phyloP scores from a whole-genome alignment of 257 asterid genomes.

The Solanum sparsipilum region DNA sequence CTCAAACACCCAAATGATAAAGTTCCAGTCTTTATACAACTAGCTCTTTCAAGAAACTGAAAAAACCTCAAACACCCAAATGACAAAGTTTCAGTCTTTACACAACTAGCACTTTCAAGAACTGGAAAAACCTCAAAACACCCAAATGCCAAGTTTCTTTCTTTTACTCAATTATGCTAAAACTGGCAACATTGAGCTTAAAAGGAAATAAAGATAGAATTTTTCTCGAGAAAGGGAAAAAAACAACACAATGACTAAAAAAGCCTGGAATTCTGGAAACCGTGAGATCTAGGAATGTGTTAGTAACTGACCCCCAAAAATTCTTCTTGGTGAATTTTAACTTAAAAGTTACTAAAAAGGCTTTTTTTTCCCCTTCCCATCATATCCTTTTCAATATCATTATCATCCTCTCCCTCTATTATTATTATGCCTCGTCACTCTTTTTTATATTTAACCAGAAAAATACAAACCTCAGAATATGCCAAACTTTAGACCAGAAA shows the following conservation, averaged over 20 bases:
- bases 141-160: background rate
- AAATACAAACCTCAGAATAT: conserved; percentile 50
- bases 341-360: background rate
- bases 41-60: conserved; percentile 1
- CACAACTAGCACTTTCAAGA: no score
- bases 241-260: background rate
- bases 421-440: conserved; percentile 6
- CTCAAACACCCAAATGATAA: conserved; percentile 27
- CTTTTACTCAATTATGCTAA: background rate
- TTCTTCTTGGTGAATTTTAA: conserved; percentile 11
- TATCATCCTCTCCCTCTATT: conserved; percentile 8
- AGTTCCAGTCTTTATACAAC: conserved; percentile 21
- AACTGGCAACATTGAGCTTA: background rate
- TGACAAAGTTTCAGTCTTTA: background rate
- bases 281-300: conserved; percentile 60
- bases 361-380: background rate
- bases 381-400: conserved; percentile 17
- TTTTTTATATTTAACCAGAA: conserved; percentile 16
- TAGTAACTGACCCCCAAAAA: conserved; percentile 31
- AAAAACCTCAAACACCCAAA: background rate
- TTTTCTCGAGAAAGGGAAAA: conserved; percentile 28
- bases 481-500: conserved; percentile 59
- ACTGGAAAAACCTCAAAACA: conserved; percentile 2
- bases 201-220: conserved; percentile 15
- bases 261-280: conserved; percentile 35